Base-by-base conservation (phyloP, 2,329 filamentous ascomycete species). In the Ceratocystis diversiconidia region DNA sequence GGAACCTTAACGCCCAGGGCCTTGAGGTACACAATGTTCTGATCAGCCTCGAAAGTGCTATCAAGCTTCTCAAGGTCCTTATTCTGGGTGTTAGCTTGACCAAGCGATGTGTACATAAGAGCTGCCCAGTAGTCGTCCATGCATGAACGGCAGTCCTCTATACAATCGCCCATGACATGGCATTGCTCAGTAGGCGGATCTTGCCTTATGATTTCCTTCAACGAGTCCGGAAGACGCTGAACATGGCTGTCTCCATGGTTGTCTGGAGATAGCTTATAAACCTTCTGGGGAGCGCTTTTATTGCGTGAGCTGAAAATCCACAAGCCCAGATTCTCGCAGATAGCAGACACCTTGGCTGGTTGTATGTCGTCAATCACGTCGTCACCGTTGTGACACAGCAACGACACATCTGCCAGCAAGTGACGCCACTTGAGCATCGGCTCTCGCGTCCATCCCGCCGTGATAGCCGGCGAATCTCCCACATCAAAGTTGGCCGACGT, bases 121-220 rank as follows among this genome's bases (percentile, higher is more conserved):
- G 71, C 67, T 10, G 74, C 69, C 76, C 76, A 78, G 7, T 75
- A 74, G 2, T 73, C 66, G 7, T 72, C 66, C 0, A 65, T 30
- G 1, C 72, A 74, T 2, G 67, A 32, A 3, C 69, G 36, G 50
- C 41, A 50, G 43, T 30, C 64, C 48, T 66, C 36, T 12, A 15
- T 41, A 15, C 36, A 41, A 41, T 22, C 8, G 12, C 5, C 48
- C 48, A 10, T 10, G 22, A 28, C 5, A 15, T 52, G 48, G 8
- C 19, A 10, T 10, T 28, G 48, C 48, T 28, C 48, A 8, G 22
- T 22, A 28, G 36, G 12, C 36, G 1, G 8, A 3, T 52, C 48
- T 25, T 28, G 8, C 48, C 19, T 15, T 25, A 52, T 52, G 48
- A 52, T 15, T 1, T 28, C 7, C 48, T 52, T 52, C 22, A 52